Conservation (phyloP, 1,284 basidiomycete genomes). For the Boletus smithii region DNA sequence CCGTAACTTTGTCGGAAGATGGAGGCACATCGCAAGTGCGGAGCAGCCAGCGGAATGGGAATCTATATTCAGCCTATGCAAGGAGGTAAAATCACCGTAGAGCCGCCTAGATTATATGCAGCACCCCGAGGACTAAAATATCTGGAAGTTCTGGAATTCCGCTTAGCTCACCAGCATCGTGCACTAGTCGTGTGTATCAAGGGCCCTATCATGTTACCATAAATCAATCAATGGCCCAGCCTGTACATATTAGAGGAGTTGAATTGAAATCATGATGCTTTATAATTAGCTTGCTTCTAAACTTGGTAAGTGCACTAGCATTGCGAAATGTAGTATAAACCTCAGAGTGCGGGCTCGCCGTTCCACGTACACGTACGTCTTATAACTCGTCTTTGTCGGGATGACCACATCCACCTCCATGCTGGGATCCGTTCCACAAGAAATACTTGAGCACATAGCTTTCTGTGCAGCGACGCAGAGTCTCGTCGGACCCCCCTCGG, state of each 20-base stretch:
- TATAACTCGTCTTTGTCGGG: background rate
- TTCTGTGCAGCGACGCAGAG: slow-evolving; percentile 48
- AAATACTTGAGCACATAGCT: slow-evolving; percentile 70
- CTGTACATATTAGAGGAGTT: too few species aligned
- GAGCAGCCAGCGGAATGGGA: slow-evolving; percentile 44
- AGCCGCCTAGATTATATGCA: slow-evolving; percentile 3
- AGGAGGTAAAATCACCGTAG: slow-evolving; percentile 24
- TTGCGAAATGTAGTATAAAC: too few species aligned
- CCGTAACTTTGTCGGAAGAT: slow-evolving; percentile 50
- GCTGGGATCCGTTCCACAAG: slow-evolving; percentile 50
- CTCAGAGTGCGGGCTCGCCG: too few species aligned
- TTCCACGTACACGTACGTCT: background rate
- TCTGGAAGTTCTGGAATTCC: background rate
- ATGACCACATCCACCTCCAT: slow-evolving; percentile 17
- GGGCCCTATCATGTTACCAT: slow-evolving; percentile 4
- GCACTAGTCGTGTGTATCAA: background rate
- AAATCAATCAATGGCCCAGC: too few species aligned
- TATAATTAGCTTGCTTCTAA: slow-evolving; percentile 1
- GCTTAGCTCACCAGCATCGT: background rate
- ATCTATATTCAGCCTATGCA: slow-evolving; percentile 48
- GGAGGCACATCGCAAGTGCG: slow-evolving; percentile 35
- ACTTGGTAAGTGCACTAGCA: slow-evolving; percentile 7
- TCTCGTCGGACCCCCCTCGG: slow-evolving; percentile 53
- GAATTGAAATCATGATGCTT: background rate
- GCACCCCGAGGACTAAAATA: background rate